phyloP scores from a whole-genome alignment of 2,329 filamentous ascomycete species.

The Penicillium sp. region DNA sequence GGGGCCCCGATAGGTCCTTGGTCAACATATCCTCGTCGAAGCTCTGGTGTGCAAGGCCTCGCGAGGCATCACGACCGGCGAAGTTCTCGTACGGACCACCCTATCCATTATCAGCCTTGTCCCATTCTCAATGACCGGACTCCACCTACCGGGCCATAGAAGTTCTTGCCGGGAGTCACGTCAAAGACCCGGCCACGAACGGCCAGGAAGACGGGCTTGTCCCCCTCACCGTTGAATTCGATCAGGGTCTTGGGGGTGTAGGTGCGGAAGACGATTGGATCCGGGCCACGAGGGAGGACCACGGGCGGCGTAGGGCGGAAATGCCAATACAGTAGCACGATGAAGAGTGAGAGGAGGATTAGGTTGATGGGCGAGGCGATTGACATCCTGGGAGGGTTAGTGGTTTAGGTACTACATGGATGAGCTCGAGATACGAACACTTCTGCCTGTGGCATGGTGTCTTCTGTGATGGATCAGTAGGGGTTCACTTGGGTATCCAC shows the following conservation, averaged over 20 bases:
- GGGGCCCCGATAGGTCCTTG: conserved; percentile 74
- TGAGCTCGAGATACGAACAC: conserved; percentile 28
- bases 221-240: conserved; percentile 72
- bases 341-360: conserved; percentile 55
- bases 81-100: conserved; percentile 96
- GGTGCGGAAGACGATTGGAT: conserved; percentile 76
- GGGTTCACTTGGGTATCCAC: background rate
- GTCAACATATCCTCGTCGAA: conserved; percentile 96
- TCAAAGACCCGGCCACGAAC: conserved; percentile 90
- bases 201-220: conserved; percentile 76
- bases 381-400: conserved; percentile 39
- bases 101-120: conserved; percentile 20
- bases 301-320: conserved; percentile 51
- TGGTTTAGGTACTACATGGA: background rate
- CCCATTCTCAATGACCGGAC: background rate
- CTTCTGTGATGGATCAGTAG: conserved; percentile 12
- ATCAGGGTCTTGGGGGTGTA: conserved; percentile 81
- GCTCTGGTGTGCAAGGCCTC: conserved; percentile 82
- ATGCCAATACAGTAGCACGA: conserved; percentile 54
- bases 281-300: conserved; percentile 50
- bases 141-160: conserved; percentile 69
- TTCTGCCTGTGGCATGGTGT: conserved; percentile 30
- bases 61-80: conserved; percentile 81
- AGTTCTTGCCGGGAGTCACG: conserved; percentile 78
- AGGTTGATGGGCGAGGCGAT: conserved; percentile 58